Evolutionary conservation across 192 early-diverging fungal genomes (phyloP), one percentile per base, ranked within the genome.

Genomic region (Funneliformis mosseae): DNA sequence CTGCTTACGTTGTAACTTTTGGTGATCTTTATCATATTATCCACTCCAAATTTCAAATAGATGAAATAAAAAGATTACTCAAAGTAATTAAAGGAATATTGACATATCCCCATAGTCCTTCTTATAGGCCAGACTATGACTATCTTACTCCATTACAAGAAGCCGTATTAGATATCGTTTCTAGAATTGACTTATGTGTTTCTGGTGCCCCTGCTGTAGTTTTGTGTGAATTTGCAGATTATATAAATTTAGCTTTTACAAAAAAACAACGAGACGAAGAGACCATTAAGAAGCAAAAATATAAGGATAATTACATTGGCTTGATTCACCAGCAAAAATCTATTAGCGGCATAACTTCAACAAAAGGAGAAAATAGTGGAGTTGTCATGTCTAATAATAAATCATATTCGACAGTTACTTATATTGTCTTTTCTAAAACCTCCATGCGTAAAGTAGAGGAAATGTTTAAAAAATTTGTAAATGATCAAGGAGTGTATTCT

Each of bases 361-460:
- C 41, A 28, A 77, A 67, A 77, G n/a, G 12, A 28, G 39, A 63
- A 27, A 25, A 38, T 8, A 16, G 10, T 11, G 42, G 46, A 8
- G 21, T n/a, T 8, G 16, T 10, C 25, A 10, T 62, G 5, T 68
- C 80, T 6, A 41, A 73, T 6, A 41, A 73, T 48, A 73, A 77
- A 66, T 75, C 83, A 48, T 84, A 81, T 74, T 78, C 83, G 0
- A 83, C 81, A 4, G 84, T 91, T 23, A 96, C 95, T 0, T 96
- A 92, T 79, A 94, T 96, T 87, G 90, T 92, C 1, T 81, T 96
- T 5, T 89, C 91, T 60, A 94, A 94, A 74, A 89, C 83, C 23
- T 87, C 85, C 16, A 89, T 93, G 76, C 81, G 84, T 27, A 77
- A 84, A 21, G 87, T 94, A 14, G 85, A 87, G 2, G 83, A 83